phyloP scores from a whole-genome alignment of 306 rosid genomes.

The Cicer arietinum region DNA sequence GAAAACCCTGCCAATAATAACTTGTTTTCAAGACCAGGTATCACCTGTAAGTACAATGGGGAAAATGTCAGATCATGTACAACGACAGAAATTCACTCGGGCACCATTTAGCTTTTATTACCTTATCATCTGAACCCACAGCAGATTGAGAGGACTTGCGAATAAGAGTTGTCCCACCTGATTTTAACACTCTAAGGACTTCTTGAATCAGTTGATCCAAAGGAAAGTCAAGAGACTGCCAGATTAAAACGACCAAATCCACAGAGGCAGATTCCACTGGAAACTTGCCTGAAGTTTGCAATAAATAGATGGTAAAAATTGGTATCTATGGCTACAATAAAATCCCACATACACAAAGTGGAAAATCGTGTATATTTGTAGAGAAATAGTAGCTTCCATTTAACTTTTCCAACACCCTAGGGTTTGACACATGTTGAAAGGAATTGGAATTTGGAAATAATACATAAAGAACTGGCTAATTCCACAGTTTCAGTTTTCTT shows the following conservation, averaged over 20 bases:
- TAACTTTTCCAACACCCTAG: background rate
- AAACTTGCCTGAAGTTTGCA: conserved; percentile 61
- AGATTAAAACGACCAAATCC: conserved; percentile 60
- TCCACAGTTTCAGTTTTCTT: background rate
- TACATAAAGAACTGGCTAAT: conserved; percentile 7
- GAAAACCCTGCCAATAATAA: conserved; percentile 79
- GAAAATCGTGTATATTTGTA: background rate
- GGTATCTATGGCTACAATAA: conserved; percentile 21
- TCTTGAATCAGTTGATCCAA: conserved; percentile 67
- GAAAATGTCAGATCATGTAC: conserved; percentile 39
- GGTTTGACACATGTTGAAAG: background rate
- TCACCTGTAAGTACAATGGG: conserved; percentile 51
- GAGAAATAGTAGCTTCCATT: conserved; percentile 2
- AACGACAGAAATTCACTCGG: conserved; percentile 8
- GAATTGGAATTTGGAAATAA: background rate
- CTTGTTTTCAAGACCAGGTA: conserved; percentile 62
- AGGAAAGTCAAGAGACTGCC: conserved; percentile 64
- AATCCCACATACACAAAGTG: background rate
- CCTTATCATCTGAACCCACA: conserved; percentile 57
- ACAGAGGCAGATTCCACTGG: conserved; percentile 72
- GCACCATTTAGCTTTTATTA: conserved; percentile 42
- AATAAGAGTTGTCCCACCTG: conserved; percentile 65
- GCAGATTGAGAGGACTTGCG: conserved; percentile 56
- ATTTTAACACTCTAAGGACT: conserved; percentile 72
- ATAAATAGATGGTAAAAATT: conserved; percentile 24